Conservation (phyloP, 169 alveolate genomes). For the Cryptosporidium bovis region DNA sequence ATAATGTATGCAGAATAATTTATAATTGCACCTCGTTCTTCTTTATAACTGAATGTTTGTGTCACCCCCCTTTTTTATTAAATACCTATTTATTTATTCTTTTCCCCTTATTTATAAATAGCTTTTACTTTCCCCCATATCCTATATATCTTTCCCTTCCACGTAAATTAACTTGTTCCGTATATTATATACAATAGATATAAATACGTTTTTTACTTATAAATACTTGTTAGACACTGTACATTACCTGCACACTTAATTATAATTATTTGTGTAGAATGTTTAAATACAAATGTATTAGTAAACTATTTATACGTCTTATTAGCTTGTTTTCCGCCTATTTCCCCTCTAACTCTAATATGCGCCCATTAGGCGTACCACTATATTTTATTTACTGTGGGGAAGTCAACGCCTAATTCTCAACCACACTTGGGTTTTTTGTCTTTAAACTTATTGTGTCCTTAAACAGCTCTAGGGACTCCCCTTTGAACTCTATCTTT, state of each 20-base stretch:
- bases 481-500: too few relatives aligned
- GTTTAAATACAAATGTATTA: conserved; percentile 1
- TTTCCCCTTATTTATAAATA: conserved; percentile 42
- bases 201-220: conserved; percentile 2
- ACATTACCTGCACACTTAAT: background rate
- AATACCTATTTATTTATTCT: conserved; percentile 12
- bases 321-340: conserved; percentile 47
- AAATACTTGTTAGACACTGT: background rate
- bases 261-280: background rate
- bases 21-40: conserved; percentile 7
- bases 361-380: conserved; percentile 62
- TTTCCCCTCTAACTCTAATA: conserved; percentile 71
- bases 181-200: conserved; percentile 2
- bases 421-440: too few relatives aligned
- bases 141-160: conserved; percentile 6
- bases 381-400: conserved; percentile 56
- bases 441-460: too few relatives aligned
- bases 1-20: conserved; percentile 19
- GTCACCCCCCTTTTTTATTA: background rate
- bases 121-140: background rate
- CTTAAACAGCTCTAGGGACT: too few relatives aligned
- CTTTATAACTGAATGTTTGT: background rate
- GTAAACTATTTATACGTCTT: conserved; percentile 4
- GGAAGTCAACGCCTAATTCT: conserved; percentile 28
- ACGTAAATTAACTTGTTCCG: conserved; percentile 16